These are phyloP conservation scores for Pistacia vera DNA, from an alignment of 345 rosid species.

Conservation along the genomic window DNA sequence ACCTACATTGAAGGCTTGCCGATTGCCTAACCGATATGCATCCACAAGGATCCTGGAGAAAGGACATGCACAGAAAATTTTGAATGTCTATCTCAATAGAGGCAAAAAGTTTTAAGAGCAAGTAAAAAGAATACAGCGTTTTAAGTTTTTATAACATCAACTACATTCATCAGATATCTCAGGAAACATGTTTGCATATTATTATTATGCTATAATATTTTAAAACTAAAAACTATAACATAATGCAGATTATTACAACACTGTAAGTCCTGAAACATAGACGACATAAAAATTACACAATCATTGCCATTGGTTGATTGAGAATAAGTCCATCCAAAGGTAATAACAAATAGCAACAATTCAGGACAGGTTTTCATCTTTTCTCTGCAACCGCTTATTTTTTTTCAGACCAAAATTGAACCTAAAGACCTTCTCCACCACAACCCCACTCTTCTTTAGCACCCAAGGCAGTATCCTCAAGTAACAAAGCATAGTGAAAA, in stretches of 20 bases:
- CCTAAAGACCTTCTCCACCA: not conserved
- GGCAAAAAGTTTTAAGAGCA: not conserved
- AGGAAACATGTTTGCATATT: not conserved
- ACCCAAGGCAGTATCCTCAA: not conserved
- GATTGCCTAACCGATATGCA: slow-evolving; percentile 76
- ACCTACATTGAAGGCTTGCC: slow-evolving; percentile 89
- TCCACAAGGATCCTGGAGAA: slow-evolving; percentile 75
- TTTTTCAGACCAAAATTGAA: not conserved
- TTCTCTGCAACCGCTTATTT: not conserved
- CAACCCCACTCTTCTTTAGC: not conserved
- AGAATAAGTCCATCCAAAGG: not conserved
- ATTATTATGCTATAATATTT: not conserved
- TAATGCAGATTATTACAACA: not conserved
- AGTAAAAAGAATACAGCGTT: not conserved
- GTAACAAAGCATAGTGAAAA: not conserved
- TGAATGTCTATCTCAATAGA: not conserved
- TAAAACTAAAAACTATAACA: too few species aligned
- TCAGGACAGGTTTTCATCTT: not conserved
- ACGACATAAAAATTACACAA: too few species aligned
- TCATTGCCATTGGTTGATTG: not conserved
- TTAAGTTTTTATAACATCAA: not conserved
- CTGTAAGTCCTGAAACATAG: not conserved
- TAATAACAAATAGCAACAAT: not conserved
- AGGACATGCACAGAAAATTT: not conserved
- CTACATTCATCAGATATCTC: not conserved